Evolutionary conservation across 169 alveolate genomes (phyloP), one percentile per base, ranked within the genome.

Genomic region (Plasmodium relictum): DNA sequence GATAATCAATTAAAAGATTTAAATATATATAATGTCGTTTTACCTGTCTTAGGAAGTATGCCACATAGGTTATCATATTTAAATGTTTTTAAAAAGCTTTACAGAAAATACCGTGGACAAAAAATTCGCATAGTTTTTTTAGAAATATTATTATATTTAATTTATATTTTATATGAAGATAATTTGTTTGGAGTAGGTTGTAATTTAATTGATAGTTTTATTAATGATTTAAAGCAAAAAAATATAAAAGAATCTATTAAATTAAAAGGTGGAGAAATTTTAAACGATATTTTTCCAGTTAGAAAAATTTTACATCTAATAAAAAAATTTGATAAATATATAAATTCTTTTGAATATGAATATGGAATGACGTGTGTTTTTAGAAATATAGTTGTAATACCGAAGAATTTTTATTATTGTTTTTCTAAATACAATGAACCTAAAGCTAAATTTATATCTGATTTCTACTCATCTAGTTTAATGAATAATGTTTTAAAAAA

Each of bases 361-460:
- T 86, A 86, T 72, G 92, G 92, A 61, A 86, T 86, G 92, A 71
- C 92, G 4, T 86, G 92, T 31, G 88, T 86, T 20, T 86, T 86
- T 71, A 63, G 92, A 58, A 86, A 86, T 74, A 20, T 86, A 70
- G 58, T 86, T 24, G 56, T 66, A n/a, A n/a, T 73, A 12, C 92
- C 92, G 9, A 37, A 63, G 22, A 44, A 86, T 71, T 48, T 86
- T n/a, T 86, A 71, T 71, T 86, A 56, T 45, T 86, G 78, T 63
- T 86, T 86, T 63, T 45, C 65, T 72, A 22, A 71, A 63, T 86
- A 86, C 42, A 86, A 71, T 63, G 92, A 86, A 44, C 92, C 92
- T 6, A 86, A 86, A 65, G 63, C 39, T 31, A 86, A 72, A 61
- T 86, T 86, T 66, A 45, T 86, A 12, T 39, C 73, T 58, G 92